Base-by-base conservation (phyloP, 2,329 filamentous ascomycete species). In the Pestalotiopsis sp. region DNA sequence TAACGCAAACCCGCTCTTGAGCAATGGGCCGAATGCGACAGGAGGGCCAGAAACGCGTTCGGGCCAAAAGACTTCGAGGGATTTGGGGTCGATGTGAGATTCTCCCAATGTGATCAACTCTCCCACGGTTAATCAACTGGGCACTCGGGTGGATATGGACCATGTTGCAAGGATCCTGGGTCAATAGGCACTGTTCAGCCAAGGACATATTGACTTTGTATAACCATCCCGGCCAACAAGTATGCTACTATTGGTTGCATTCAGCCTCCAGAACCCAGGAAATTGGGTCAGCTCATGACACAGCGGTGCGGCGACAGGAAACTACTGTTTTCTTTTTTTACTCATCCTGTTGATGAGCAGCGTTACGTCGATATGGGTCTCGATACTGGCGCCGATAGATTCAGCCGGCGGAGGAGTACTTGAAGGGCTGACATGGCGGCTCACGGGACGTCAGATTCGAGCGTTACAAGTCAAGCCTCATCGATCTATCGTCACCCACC, bases 221-320 rank as follows among this genome's bases (percentile, higher is more conserved):
- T 59, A 23, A 27, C 20, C 23, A 31, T 59, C 57, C 57, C 57
- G 12, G 36, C 57, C 57, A 27, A 17, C 27, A 27, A 59, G 57
- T 23, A 27, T 27, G 6, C 7, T 59, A 36, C 57, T 38, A 62
- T 62, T 62, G 59, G 36, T 39, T 39, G n/a, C 4, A 12, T n/a
- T 23, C 38, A 62, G 59, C 59, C 59, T 62, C 59, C 38, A 20
- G 23, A 62, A 38, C 59, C 59, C 59, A 62, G 59, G 31, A 62
- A 23, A 12, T 36, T 23, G 59, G 59, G 27, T 20, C 59, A 62
- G 59, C 59, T n/a, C 36, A 39, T 62, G 27, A 62, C 59, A 62
- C n/a, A 39, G 45, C 59, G 11, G 13, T 36, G 31, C 59, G 36
- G 27, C 59, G 27, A 62, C 59, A 39, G 59, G 59, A 36, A 13